Evolutionary conservation across 1,284 basidiomycete species (phyloP).

Genomic region (Sanguinoderma infundibulare): DNA sequence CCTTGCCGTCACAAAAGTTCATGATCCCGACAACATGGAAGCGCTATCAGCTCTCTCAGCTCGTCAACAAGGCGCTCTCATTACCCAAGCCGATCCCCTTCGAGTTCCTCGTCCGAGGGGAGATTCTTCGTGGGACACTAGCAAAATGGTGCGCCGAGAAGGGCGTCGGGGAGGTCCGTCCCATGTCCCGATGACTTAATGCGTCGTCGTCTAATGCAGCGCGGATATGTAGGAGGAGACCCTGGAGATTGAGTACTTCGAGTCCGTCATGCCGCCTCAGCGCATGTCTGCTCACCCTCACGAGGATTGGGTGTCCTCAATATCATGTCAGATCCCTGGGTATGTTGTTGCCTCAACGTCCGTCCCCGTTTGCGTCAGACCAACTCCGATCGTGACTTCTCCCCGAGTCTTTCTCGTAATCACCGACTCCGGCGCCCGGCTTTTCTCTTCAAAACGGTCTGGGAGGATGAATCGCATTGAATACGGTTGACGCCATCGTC

Average conservation of each 20-base stretch:
- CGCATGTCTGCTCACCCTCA: constrained; percentile 82
- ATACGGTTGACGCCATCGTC: no score
- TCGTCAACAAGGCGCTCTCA: constrained; percentile 93
- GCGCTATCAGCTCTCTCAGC: constrained; percentile 95
- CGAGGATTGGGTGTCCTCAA: constrained; percentile 93
- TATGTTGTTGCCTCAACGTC: constrained; percentile 46
- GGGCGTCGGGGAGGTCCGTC: constrained; percentile 68
- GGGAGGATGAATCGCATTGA: no score
- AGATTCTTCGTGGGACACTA: constrained; percentile 78
- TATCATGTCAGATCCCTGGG: constrained; percentile 75
- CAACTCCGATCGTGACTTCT: not conserved
- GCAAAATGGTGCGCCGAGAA: constrained; percentile 80
- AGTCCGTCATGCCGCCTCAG: constrained; percentile 90
- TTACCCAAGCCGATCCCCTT: constrained; percentile 84
- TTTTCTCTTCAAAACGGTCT: no score
- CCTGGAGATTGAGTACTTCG: constrained; percentile 93
- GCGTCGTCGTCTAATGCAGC: not conserved
- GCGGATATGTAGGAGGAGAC: constrained; percentile 73
- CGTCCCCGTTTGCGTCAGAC: not conserved
- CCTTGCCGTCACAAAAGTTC: constrained; percentile 90
- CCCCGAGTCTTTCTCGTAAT: not conserved
- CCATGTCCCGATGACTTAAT: not conserved
- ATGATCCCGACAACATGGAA: constrained; percentile 93
- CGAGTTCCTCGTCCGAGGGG: constrained; percentile 89
- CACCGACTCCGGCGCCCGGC: not conserved